phyloP scores from a whole-genome alignment of 108 stramenopile species.

The Cyclotella kingstonii region DNA sequence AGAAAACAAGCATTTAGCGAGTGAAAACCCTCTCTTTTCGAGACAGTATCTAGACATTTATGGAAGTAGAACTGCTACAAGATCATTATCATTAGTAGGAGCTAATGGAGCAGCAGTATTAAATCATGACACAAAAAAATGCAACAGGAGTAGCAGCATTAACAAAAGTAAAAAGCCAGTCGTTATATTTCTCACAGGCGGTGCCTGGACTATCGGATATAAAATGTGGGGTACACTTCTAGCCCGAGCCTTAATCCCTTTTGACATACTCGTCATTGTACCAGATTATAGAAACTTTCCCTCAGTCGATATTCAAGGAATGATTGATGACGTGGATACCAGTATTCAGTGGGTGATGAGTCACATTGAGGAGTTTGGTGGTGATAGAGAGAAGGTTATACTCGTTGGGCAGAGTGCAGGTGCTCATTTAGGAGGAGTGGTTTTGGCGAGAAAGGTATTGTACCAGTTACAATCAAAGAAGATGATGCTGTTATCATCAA shows the following conservation, averaged over 20 bases:
- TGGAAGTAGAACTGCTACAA: constrained; percentile 12
- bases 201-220: constrained; percentile 82
- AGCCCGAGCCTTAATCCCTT: constrained; percentile 46
- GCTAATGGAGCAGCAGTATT: no score
- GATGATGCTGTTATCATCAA: neutral
- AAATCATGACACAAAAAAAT: neutral
- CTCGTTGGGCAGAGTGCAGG: constrained; percentile 74
- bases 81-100: no score
- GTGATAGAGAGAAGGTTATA: constrained; percentile 53
- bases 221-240: constrained; percentile 77
- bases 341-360: constrained; percentile 61
- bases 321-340: constrained; percentile 63
- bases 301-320: constrained; percentile 40
- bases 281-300: constrained; percentile 81
- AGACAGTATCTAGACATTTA: constrained; percentile 43
- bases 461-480: constrained; percentile 16
- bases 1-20: neutral
- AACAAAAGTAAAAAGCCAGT: constrained; percentile 38
- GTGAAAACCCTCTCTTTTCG: neutral
- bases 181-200: constrained; percentile 64
- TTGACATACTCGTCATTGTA: constrained; percentile 58
- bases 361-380: constrained; percentile 55
- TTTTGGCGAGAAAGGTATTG: constrained; percentile 38
- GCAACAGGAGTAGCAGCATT: neutral
- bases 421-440: constrained; percentile 53